A percentile compares a stretch with the other conserved stretches of the same genome.
These are phyloP conservation scores for Pythium guiyangense DNA, from an alignment of 352 stramenopile genomes.

Conservation along the genomic window DNA sequence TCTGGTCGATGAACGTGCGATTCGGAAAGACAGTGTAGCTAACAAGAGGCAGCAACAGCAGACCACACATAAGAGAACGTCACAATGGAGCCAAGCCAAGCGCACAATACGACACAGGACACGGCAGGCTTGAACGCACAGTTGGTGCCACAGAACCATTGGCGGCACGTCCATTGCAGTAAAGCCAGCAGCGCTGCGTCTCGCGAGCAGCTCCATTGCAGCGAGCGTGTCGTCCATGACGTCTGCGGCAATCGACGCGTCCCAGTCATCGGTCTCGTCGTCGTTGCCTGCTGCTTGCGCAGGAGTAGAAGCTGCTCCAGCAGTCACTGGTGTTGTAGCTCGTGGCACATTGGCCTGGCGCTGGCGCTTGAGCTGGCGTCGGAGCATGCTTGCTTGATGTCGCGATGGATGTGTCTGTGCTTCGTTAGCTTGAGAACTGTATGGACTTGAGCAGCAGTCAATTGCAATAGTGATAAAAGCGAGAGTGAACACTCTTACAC, in stretches of 20 bases:
- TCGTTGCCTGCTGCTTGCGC: background rate
- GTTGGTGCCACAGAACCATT: too few species aligned
- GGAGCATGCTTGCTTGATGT: slow-evolving; percentile 10
- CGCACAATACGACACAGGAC: background rate
- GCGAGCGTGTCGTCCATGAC: slow-evolving; percentile 50
- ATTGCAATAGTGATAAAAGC: too few species aligned
- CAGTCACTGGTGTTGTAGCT: background rate
- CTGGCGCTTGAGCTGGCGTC: slow-evolving; percentile 11
- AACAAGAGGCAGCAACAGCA: background rate
- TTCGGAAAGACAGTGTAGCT: slow-evolving; percentile 55
- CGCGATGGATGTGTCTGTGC: too few species aligned
- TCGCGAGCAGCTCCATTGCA: slow-evolving; percentile 44
- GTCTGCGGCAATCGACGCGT: slow-evolving; percentile 10
- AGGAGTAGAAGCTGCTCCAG: background rate
- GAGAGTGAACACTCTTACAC: too few species aligned
- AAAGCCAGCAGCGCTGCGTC: slow-evolving; percentile 37
- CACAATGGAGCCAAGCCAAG: too few species aligned
- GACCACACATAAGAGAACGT: too few species aligned
- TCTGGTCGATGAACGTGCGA: too few species aligned
- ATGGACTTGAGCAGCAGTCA: too few species aligned
- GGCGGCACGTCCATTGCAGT: slow-evolving; percentile 22
- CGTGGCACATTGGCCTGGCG: slow-evolving; percentile 1
- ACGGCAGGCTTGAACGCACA: too few species aligned
- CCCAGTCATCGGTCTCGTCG: slow-evolving; percentile 23
- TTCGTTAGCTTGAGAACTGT: too few species aligned